Evolutionary conservation across 352 stramenopile species (phyloP).

Genomic region (Globisporangium nodosum): DNA sequence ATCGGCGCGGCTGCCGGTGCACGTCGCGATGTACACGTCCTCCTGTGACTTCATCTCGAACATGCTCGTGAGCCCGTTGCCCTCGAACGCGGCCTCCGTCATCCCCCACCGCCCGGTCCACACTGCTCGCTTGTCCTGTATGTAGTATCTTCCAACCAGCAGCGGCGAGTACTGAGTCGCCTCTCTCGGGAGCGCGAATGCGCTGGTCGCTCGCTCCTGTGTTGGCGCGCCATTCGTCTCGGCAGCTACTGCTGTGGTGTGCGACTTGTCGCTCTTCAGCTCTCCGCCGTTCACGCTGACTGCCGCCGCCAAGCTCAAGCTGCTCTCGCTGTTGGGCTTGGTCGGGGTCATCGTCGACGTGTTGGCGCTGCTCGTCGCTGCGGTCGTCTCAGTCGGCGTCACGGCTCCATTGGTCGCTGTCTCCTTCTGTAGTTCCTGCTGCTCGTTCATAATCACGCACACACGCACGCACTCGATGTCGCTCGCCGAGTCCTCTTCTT

Average conservation of each 20-base stretch:
- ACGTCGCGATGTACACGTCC: conserved; percentile 59
- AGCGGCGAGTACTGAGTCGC: conserved; percentile 67
- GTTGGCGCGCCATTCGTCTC: background rate
- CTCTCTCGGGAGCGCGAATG: conserved; percentile 36
- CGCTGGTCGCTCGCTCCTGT: background rate
- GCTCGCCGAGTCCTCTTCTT: conserved; percentile 14
- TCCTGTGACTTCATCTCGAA: conserved; percentile 88
- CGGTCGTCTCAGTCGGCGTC: conserved; percentile 16
- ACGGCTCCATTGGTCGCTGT: conserved; percentile 14
- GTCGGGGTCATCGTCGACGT: conserved; percentile 12
- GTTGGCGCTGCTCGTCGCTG: conserved; percentile 19
- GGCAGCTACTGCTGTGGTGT: background rate
- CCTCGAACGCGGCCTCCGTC: conserved; percentile 72
- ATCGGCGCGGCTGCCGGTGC: conserved; percentile 20
- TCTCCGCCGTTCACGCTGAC: conserved; percentile 6
- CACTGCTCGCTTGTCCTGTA: conserved; percentile 73
- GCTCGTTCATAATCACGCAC: conserved; percentile 66
- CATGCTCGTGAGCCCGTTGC: conserved; percentile 65
- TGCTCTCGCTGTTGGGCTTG: conserved; percentile 11
- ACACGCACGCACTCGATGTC: conserved; percentile 37
- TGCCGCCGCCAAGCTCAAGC: background rate
- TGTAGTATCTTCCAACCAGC: conserved; percentile 78
- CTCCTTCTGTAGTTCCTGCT: conserved; percentile 30
- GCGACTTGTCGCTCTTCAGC: conserved; percentile 2
- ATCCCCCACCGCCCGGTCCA: conserved; percentile 83